Conservation (phyloP, 108 stramenopile genomes). For the Skeletonema menzelii region DNA sequence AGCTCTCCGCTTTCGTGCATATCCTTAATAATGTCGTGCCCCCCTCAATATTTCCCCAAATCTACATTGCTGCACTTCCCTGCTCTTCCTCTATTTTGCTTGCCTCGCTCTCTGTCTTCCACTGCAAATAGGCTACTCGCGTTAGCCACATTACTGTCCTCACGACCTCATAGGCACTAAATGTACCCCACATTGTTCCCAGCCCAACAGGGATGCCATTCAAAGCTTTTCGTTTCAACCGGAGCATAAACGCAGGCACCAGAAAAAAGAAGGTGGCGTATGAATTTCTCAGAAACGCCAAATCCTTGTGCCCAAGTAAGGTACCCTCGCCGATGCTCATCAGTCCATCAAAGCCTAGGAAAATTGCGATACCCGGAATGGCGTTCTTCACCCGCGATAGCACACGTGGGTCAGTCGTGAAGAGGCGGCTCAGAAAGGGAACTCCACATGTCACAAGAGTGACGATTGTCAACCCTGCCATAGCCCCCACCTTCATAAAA, state of each 20-base stretch:
- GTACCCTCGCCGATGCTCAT: conserved; percentile 69
- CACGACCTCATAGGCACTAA: conserved; percentile 68
- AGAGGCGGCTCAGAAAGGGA: conserved; percentile 63
- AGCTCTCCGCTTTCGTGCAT: conserved; percentile 94
- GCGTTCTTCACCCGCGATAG: conserved; percentile 58
- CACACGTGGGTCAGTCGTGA: conserved; percentile 74
- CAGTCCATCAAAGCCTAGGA: conserved; percentile 62
- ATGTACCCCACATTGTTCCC: conserved; percentile 70
- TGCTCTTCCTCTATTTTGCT: background rate
- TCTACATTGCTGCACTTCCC: background rate
- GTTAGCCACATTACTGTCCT: conserved; percentile 36
- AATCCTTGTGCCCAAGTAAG: conserved; percentile 79
- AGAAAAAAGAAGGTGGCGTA: conserved; percentile 72
- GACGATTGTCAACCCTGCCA: conserved; percentile 66
- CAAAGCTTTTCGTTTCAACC: conserved; percentile 68
- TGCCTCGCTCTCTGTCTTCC: conserved; percentile 51
- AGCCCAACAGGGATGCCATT: conserved; percentile 55
- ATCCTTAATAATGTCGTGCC: conserved; percentile 87
- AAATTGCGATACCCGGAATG: conserved; percentile 65
- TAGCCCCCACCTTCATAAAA: conserved; percentile 68
- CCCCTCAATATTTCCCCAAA: background rate
- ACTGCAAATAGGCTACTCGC: conserved; percentile 43
- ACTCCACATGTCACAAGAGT: conserved; percentile 51
- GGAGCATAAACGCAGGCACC: conserved; percentile 78
- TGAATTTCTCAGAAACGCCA: conserved; percentile 67